Evolutionary conservation across 163 green algal species (phyloP), one percentile per base, ranked within the genome.

Genomic region (Chloroidium sp.): DNA sequence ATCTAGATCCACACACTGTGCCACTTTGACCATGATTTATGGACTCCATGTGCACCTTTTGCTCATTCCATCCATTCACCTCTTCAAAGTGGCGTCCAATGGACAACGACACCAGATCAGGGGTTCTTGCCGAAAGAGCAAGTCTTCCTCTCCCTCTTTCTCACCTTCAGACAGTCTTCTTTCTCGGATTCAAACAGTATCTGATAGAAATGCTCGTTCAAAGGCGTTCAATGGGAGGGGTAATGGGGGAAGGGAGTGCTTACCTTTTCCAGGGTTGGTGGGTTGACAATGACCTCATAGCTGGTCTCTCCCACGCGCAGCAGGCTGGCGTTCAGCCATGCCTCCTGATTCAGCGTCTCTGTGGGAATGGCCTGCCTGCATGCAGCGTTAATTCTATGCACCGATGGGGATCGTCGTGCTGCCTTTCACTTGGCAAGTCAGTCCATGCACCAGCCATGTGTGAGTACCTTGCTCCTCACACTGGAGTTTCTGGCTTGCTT

Each of bases 181-280:
- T 72, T 6, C 6, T 72, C 10, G 10, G 67, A 72, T 72, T 72
- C 6, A n/a, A 72, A 10, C 6, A 72, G 6, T 10, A 72, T 10
- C 67, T n/a, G 67, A 72, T 6, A 10, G 6, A 72, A 72, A 10
- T 72, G 67, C 6, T 72, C 6, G 67, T 72, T 6, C 10, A 10
- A n/a, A 10, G 67, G 67, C 67, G 10, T 72, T 6, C 67, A 72
- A 6, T 72, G 10, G 67, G 67, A 72, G 67, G 6, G 10, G 6
- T 6, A 10, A 6, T n/a, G 67, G 6, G 6, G 6, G 6, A 72
- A 6, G 10, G 10, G 67, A 72, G 67, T n/a, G 67, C 67, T n/a
- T 6, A 96, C 80, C 77, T 89, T 87, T 13, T 92, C 86, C 1
- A 92, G 85, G 1, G 87, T 89, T 10, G 93, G 93, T 76, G 93